Evolutionary conservation across 768 basidiomycete genomes (phyloP), one percentile per base, ranked within the genome.

Genomic region (Hericium alpestre): DNA sequence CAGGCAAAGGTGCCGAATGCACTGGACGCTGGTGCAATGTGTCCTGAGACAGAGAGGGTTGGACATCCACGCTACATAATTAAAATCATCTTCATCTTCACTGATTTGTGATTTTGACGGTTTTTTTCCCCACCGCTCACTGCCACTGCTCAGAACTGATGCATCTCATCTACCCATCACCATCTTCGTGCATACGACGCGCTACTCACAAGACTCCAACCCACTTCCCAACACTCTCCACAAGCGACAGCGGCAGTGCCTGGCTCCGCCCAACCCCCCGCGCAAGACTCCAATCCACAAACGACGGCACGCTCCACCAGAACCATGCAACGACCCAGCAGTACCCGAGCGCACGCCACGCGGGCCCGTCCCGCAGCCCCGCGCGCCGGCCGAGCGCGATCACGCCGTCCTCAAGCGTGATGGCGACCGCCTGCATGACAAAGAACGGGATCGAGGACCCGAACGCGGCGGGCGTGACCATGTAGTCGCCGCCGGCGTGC

Each of bases 401-500:
- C 38, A 70, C 59, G 0, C 56, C 43, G 51, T 67, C 70, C 59
- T 76, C 75, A 27, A 69, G 46, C 12, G 68, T 70, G 38, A 77
- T 74, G 1, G 61, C 72, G 4, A 67, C 50, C 7, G 72, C 71
- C 57, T 72, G 71, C 9, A 59, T n/a, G 11, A 67, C 15, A 52
- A 70, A 72, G 62, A 69, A 71, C 13, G 57, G 46, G 32, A 69
- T n/a, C 15, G 43, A 46, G 43, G n/a, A 20, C 43, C n/a, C 13
- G 18, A 46, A 20, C 46, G 27, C 61, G 61, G 12, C 54, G 48
- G 20, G 64, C 56, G 23, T 57, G 20, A 68, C 60, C 60, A 68
- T 66, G 47, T 65, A 67, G 51, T 74, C 73, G 9, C 67, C 71
- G 40, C 58, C 63, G 51, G 62, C 60, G 56, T 77, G 74, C 20